A percentile compares a stretch with the other conserved stretches of the same genome.
Conservation (phyloP, 2,329 filamentous ascomycete species). For the Pleoardoris graminearum region DNA sequence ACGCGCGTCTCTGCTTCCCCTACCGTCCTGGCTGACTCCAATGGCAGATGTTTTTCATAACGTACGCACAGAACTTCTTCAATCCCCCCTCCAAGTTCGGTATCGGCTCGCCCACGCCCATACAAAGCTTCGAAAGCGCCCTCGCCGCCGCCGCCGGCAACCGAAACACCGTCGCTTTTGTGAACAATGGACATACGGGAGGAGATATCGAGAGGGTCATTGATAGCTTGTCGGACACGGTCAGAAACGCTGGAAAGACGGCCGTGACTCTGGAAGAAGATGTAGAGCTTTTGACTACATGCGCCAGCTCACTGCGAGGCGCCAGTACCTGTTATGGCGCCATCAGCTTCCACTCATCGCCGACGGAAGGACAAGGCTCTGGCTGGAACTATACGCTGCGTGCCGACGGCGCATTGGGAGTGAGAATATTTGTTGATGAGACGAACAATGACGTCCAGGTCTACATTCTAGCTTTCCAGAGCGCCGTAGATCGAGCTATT, state of each 20-base stretch:
- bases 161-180: conserved; percentile 72
- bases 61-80: conserved; percentile 80
- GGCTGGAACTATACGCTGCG: conserved; percentile 87
- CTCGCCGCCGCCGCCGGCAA: conserved; percentile 61
- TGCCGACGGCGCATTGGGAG: conserved; percentile 71
- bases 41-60: conserved; percentile 53
- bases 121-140: conserved; percentile 68
- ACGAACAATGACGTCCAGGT: conserved; percentile 74
- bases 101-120: conserved; percentile 63
- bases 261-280: conserved; percentile 60
- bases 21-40: conserved; percentile 7
- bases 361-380: conserved; percentile 65
- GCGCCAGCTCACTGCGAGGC: conserved; percentile 61
- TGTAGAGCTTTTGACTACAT: conserved; percentile 63
- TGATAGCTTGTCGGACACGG: conserved; percentile 60
- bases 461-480: conserved; percentile 78
- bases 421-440: conserved; percentile 65
- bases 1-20: conserved; percentile 9
- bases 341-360: conserved; percentile 74
- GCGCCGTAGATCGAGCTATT: conserved; percentile 76
- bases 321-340: conserved; percentile 74
- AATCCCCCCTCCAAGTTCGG: conserved; percentile 76
- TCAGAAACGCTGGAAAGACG: conserved; percentile 59
- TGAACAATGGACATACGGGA: conserved; percentile 70
- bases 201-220: conserved; percentile 76